Evolutionary conservation across 1,284 basidiomycete species (phyloP), one percentile per base, ranked within the genome.

Genomic region (Ceratobasidium sp.): DNA sequence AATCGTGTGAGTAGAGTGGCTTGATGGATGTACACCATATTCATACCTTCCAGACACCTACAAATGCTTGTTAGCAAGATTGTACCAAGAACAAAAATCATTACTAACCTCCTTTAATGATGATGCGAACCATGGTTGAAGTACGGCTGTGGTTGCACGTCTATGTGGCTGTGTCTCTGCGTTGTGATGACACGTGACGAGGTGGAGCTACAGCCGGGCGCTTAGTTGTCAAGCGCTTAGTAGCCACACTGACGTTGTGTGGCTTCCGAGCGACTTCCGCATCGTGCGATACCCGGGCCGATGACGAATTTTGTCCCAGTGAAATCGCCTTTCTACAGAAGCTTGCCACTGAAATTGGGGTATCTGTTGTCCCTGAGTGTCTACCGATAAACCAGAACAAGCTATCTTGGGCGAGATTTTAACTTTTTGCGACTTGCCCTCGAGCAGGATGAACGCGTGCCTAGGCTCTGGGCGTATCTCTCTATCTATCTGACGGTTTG

Each of bases 81-180:
- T 53, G 3, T 28, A 59, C 45, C 26, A 32, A 23, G 18, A 34
- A 43, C 75, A 53, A 23, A 34, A 62, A 28, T 71, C 65, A 30
- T 28, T 77, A 84, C 84, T 79, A 79, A 87, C 92, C 93, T 85
- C 94, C 94, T 87, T 96, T 96, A 83, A 96, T 95, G 81, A 96
- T 95, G 73, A 95, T 95, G 80, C 94, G 88, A 78, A 93, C 92
- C 81, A 75, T 76, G 67, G 41, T 61, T 46, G 53, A 58, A 50
- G 64, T 36, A 18, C 55, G 16, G 30, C 36, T 59, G 53, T 21
- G 16, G 67, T 48, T 46, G 50, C 55, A 36, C 28, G 59, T 28
- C 32, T 59, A 45, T 36, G 67, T 70, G 67, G 67, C 65, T 43
- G 53, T 70, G 18, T 39, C 10, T 16, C 14, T 57, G 16, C 28